Evolutionary conservation across 208 protist genomes (phyloP).

Genomic region (Leishmania guyanensis): DNA sequence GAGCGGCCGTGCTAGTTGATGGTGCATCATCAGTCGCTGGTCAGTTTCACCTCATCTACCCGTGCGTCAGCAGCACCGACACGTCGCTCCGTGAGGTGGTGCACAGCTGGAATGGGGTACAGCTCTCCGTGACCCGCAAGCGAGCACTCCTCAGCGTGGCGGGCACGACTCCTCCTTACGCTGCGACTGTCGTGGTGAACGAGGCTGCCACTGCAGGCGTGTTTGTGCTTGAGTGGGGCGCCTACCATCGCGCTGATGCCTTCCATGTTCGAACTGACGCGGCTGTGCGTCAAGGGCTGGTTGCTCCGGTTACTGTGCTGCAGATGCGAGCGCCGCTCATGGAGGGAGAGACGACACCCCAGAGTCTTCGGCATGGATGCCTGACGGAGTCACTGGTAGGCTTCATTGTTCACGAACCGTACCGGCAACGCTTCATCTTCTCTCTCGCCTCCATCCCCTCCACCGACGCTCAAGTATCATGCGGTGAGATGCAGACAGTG

Average conservation of each 20-base stretch:
- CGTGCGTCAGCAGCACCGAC: not conserved
- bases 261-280: slow-evolving; percentile 11
- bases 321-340: not conserved
- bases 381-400: slow-evolving; percentile 12
- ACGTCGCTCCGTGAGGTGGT: slow-evolving; percentile 20
- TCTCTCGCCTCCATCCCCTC: slow-evolving; percentile 7
- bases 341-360: not conserved
- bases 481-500: slow-evolving; percentile 24
- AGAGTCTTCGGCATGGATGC: slow-evolving; percentile 12
- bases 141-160: slow-evolving; percentile 17
- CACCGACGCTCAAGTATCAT: not conserved
- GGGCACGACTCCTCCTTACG: slow-evolving; percentile 7
- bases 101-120: slow-evolving; percentile 9
- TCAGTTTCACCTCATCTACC: slow-evolving; percentile 15
- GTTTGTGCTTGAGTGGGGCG: slow-evolving; percentile 7
- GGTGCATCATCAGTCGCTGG: not conserved
- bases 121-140: not conserved
- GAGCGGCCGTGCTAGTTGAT: slow-evolving; percentile 2
- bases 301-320: slow-evolving; percentile 15
- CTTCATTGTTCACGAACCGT: slow-evolving; percentile 6
- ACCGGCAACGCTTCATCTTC: slow-evolving; percentile 19
- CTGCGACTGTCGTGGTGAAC: slow-evolving; percentile 1
- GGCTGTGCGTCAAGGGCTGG: slow-evolving; percentile 1
- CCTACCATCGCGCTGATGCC: slow-evolving; percentile 2
- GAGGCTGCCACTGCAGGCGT: not conserved